A percentile compares a stretch with the other conserved stretches of the same genome.
These are phyloP conservation scores for Arxiozyma slooffiae DNA, from an alignment of 1,139 yeast genomes.

Conservation along the genomic window DNA sequence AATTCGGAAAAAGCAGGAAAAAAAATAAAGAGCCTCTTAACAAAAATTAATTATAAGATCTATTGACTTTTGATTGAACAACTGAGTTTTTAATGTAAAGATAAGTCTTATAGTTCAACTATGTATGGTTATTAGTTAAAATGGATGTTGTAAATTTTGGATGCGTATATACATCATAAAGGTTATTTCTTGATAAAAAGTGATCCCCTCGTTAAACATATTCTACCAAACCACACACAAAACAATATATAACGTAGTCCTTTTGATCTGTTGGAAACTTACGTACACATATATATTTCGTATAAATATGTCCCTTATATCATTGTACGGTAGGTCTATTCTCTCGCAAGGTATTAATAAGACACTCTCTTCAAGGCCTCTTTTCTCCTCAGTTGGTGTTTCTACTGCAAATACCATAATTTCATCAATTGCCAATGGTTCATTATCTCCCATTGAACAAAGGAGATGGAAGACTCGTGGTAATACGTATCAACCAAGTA, in stretches of 20 bases:
- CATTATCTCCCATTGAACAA: constrained; percentile 8
- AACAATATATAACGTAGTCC: too few relatives aligned
- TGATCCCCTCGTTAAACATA: too few relatives aligned
- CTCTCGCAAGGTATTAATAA: neutral
- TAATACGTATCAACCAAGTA: constrained; percentile 89
- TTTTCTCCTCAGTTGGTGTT: neutral
- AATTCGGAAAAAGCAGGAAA: too few relatives aligned
- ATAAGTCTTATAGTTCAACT: too few relatives aligned
- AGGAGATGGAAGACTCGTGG: constrained; percentile 85
- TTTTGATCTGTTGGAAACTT: neutral
- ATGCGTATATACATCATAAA: too few relatives aligned
- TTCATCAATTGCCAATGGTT: neutral
- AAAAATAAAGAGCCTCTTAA: too few relatives aligned
- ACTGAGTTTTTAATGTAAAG: too few relatives aligned
- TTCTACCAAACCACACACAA: neutral
- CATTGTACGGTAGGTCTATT: neutral
- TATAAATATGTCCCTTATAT: neutral
- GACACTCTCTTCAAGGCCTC: neutral
- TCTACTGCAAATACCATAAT: neutral
- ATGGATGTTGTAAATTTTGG: too few relatives aligned
- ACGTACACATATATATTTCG: neutral
- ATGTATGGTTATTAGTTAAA: too few relatives aligned
- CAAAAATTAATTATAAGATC: too few relatives aligned
- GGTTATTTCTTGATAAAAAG: too few relatives aligned
- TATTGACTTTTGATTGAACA: too few relatives aligned